Conservation (phyloP, 805 yeast genomes). For the Candida broadrunensis region DNA sequence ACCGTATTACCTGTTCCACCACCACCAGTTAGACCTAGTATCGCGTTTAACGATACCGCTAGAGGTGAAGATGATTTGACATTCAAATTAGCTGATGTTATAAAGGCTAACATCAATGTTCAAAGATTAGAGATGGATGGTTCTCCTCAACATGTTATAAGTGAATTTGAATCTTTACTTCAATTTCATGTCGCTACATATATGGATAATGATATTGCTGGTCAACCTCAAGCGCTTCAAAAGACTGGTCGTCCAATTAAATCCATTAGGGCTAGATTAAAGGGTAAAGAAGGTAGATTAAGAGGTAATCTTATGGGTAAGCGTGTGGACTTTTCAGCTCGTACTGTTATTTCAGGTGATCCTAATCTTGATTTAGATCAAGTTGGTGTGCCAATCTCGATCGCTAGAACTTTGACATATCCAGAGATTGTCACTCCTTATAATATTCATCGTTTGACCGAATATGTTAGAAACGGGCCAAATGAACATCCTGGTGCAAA, state of each 20-base stretch:
- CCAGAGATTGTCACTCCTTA: conserved; percentile 98
- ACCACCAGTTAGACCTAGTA: conserved; percentile 98
- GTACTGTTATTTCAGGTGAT: conserved; percentile 99
- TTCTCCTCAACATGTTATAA: conserved; percentile 96
- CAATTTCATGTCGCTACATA: conserved; percentile 99
- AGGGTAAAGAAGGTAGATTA: conserved; percentile 99
- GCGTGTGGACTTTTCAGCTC: conserved; percentile 98
- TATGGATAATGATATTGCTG: conserved; percentile 99
- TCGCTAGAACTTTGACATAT: conserved; percentile 91
- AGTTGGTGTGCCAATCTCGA: conserved; percentile 97
- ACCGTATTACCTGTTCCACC: conserved; percentile 99
- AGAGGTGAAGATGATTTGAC: conserved; percentile 99
- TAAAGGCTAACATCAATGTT: conserved; percentile 96
- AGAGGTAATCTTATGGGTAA: conserved; percentile 99
- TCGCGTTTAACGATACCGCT: conserved; percentile 96
- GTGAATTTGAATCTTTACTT: conserved; percentile 90
- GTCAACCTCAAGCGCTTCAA: conserved; percentile 98
- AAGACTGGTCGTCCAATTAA: conserved; percentile 98
- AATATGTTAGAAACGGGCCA: conserved; percentile 94
- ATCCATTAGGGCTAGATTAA: conserved; percentile 97
- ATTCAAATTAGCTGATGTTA: conserved; percentile 91
- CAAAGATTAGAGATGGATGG: conserved; percentile 98
- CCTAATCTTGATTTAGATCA: conserved; percentile 97
- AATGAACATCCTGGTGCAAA: conserved; percentile 99
- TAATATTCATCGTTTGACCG: conserved; percentile 90